Percentiles rank a stretch among this genome's conserved stretches.
These are phyloP conservation scores for Corynascus novoguineensis DNA, from an alignment of 495 filamentous ascomycete species.

Conservation along the genomic window DNA sequence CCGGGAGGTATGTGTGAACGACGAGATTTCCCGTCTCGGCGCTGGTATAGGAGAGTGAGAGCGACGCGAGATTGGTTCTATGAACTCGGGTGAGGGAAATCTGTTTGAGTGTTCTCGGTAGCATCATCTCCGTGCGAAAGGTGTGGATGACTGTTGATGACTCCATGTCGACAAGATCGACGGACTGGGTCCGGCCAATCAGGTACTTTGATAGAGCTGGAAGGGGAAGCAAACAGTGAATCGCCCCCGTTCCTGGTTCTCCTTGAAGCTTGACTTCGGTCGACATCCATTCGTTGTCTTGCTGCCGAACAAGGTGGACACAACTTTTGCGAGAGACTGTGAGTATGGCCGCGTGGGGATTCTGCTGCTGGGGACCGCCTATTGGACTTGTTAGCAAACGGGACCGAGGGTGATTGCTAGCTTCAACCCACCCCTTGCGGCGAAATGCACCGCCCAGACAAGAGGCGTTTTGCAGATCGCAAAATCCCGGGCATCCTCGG, in stretches of 20 bases:
- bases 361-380: constrained; percentile 12
- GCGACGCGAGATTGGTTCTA: constrained; percentile 43
- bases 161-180: constrained; percentile 51
- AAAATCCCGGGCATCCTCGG: constrained; percentile 29
- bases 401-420: not conserved
- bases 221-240: constrained; percentile 39
- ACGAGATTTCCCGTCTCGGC: constrained; percentile 49
- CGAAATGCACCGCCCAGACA: constrained; percentile 38
- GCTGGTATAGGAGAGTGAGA: constrained; percentile 51
- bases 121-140: constrained; percentile 52
- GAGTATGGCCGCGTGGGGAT: constrained; percentile 27
- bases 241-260: constrained; percentile 23
- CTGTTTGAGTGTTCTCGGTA: constrained; percentile 46
- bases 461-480: constrained; percentile 42
- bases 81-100: constrained; percentile 43
- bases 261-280: constrained; percentile 32
- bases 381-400: not conserved
- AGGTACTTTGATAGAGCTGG: constrained; percentile 43
- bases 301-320: constrained; percentile 41
- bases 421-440: constrained; percentile 36
- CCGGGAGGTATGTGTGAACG: constrained; percentile 51
- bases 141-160: constrained; percentile 48
- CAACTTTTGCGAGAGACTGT: constrained; percentile 40
- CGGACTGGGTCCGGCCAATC: constrained; percentile 40
- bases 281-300: constrained; percentile 34